Evolutionary conservation across 2,329 filamentous ascomycete genomes (phyloP), one percentile per base, ranked within the genome.

Genomic region (Scorias spongiosa): DNA sequence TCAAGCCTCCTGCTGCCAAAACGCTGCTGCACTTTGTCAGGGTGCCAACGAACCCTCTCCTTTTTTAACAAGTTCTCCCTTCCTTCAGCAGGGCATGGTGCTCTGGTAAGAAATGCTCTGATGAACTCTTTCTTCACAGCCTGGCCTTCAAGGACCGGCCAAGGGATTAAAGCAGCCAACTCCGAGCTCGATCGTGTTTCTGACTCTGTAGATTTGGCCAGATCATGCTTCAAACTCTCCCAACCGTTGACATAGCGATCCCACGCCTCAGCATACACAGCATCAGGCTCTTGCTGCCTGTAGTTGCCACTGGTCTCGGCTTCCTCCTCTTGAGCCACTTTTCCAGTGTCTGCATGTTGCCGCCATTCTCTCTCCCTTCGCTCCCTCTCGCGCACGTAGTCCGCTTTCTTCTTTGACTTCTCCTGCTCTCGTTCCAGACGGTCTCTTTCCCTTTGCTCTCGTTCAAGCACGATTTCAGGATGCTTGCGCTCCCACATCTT

Each of bases 401-500:
- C 63, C 42, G 65, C 52, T 14, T 54, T 43, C 42, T 51, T 45
- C 41, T 50, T 48, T 11, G 53, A 56, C 37, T 56, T 51, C 43
- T 63, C 57, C 47, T 66, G 63, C 48, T 69, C 71, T 48, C 69
- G 70, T 47, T 61, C 61, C 55, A 53, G 53, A 47, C 64, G 64
- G 59, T 71, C 70, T 54, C 68, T 71, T 51, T 78, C 72, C 44
- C 76, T 67, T 39, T 73, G 66, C 44, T 78, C 78, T 45, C 81
- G 74, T 62, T 91, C 86, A 54, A 91, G 83, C 0, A 89, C 61
- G 42, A 93, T 66, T 17, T 89, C 84, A 51, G 89, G 81, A 57
- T 94, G 79, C 43, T 84, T 93, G 66, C 85, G 87, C 69, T 95
- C 88, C 81, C 87, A 98, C 91, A 98, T 96, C 63, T 79, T 80